A percentile compares a stretch with the other conserved stretches of the same genome.
These are phyloP conservation scores for Gossypium ekmanianum DNA, from an alignment of 345 rosid genomes.

Conservation along the genomic window DNA sequence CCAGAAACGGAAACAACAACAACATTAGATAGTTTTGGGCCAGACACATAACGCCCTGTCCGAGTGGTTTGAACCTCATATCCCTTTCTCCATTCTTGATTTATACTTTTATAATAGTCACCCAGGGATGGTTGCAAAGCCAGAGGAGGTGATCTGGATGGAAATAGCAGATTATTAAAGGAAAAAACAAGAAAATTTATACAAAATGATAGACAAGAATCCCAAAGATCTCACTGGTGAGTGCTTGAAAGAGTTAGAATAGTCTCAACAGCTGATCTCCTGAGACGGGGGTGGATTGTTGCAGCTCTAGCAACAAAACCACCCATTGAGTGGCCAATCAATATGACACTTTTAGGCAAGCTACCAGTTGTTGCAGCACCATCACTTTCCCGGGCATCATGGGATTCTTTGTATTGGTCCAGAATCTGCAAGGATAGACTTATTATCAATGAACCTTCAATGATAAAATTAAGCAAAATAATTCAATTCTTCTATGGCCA, in stretches of 20 bases:
- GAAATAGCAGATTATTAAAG: constrained; percentile 31
- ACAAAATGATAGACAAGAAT: constrained; percentile 20
- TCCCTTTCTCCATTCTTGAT: constrained; percentile 81
- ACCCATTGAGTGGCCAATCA: constrained; percentile 99
- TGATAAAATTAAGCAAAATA: constrained; percentile 3
- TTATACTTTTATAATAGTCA: constrained; percentile 67
- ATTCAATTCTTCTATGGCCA: neutral
- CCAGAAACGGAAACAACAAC: constrained; percentile 84
- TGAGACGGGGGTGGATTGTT: constrained; percentile 68
- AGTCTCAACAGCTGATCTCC: constrained; percentile 81
- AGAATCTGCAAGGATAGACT: constrained; percentile 56
- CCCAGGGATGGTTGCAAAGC: constrained; percentile 97
- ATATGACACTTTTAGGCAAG: constrained; percentile 76
- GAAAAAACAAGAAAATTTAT: constrained; percentile 19
- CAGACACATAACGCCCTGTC: constrained; percentile 49
- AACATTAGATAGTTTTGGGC: constrained; percentile 66
- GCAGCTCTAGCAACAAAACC: constrained; percentile 99
- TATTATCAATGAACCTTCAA: neutral
- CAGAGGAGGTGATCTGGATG: constrained; percentile 90
- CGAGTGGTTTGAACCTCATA: constrained; percentile 54
- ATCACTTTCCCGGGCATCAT: constrained; percentile 61
- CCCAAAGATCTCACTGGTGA: constrained; percentile 67
- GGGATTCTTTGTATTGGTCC: constrained; percentile 84
- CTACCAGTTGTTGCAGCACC: constrained; percentile 63
- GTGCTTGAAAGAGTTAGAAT: constrained; percentile 91